phyloP scores from a whole-genome alignment of 2,329 filamentous ascomycete species.

The Ramularia endophylla region DNA sequence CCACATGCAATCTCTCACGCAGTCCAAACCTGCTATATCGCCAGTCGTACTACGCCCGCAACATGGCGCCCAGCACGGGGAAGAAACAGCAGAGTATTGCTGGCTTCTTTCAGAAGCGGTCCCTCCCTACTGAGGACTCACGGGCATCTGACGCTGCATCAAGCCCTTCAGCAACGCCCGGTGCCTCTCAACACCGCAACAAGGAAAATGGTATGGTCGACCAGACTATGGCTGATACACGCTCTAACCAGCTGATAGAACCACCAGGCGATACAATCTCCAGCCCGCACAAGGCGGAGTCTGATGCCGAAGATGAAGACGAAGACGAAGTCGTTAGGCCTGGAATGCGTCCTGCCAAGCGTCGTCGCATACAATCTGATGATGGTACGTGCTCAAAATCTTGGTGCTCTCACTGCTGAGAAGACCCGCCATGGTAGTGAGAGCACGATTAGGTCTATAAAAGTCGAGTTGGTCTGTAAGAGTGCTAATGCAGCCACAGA shows the following conservation, averaged over 20 bases:
- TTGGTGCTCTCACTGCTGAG: too few species aligned
- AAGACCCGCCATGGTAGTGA: slow-evolving; percentile 49
- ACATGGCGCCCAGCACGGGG: too few species aligned
- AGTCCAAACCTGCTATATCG: too few species aligned
- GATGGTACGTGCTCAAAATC: too few species aligned
- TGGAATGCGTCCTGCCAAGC: slow-evolving; percentile 47
- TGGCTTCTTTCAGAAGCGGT: slow-evolving; percentile 66
- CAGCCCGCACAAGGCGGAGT: slow-evolving; percentile 85
- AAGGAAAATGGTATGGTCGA: slow-evolving; percentile 44
- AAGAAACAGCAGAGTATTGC: slow-evolving; percentile 66
- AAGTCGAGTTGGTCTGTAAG: too few species aligned
- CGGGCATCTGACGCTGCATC: slow-evolving; percentile 19
- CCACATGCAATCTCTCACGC: too few species aligned
- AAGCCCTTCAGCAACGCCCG: slow-evolving; percentile 16
- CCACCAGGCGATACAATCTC: slow-evolving; percentile 46
- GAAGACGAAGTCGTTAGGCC: slow-evolving; percentile 69
- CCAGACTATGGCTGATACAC: slow-evolving; percentile 22
- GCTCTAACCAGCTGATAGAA: slow-evolving; percentile 41
- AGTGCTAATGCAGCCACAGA: too few species aligned
- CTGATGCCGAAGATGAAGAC: slow-evolving; percentile 66
- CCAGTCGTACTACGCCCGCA: too few species aligned
- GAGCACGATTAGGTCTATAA: too few species aligned
- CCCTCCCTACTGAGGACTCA: slow-evolving; percentile 38
- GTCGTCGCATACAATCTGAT: slow-evolving; percentile 58
- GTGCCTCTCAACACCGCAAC: slow-evolving; percentile 49